These are phyloP conservation scores for Candida sp. DNA, from an alignment of 1,139 yeast species.

Conservation along the genomic window DNA sequence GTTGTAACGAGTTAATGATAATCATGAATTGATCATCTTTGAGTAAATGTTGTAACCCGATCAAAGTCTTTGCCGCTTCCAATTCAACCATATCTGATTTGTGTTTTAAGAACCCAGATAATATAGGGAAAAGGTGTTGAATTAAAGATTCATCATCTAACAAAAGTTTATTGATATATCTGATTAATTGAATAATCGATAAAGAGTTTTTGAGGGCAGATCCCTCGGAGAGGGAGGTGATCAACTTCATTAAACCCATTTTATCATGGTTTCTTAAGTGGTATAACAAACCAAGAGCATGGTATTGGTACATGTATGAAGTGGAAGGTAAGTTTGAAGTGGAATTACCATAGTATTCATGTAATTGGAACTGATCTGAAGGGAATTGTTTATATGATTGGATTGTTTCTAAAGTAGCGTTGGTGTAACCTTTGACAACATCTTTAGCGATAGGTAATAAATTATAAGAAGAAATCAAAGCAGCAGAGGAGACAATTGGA, in stretches of 20 bases:
- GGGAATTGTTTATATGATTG: conserved; percentile 69
- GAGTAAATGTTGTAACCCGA: conserved; percentile 56
- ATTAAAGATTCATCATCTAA: conserved; percentile 53
- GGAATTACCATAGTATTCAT: conserved; percentile 51
- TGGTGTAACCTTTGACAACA: conserved; percentile 89
- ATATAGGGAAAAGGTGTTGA: conserved; percentile 58
- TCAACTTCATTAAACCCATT: conserved; percentile 90
- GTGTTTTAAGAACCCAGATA: conserved; percentile 71
- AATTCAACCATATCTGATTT: conserved; percentile 88
- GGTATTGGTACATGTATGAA: conserved; percentile 88
- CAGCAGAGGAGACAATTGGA: conserved; percentile 89
- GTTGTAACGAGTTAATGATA: conserved; percentile 72
- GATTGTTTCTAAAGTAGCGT: conserved; percentile 89
- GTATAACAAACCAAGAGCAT: conserved; percentile 88
- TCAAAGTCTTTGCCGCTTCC: conserved; percentile 87
- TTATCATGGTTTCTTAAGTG: conserved; percentile 88
- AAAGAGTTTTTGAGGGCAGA: conserved; percentile 64
- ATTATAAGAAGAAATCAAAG: conserved; percentile 87
- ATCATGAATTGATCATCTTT: conserved; percentile 58
- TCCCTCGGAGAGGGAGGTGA: conserved; percentile 71
- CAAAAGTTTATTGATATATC: conserved; percentile 73
- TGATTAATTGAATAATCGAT: conserved; percentile 82
- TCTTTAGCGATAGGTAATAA: conserved; percentile 86
- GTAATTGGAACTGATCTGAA: conserved; percentile 48
- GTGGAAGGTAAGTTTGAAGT: conserved; percentile 57